Base-by-base conservation (phyloP, 495 filamentous ascomycete genomes). In the Cladorrhinum samala region DNA sequence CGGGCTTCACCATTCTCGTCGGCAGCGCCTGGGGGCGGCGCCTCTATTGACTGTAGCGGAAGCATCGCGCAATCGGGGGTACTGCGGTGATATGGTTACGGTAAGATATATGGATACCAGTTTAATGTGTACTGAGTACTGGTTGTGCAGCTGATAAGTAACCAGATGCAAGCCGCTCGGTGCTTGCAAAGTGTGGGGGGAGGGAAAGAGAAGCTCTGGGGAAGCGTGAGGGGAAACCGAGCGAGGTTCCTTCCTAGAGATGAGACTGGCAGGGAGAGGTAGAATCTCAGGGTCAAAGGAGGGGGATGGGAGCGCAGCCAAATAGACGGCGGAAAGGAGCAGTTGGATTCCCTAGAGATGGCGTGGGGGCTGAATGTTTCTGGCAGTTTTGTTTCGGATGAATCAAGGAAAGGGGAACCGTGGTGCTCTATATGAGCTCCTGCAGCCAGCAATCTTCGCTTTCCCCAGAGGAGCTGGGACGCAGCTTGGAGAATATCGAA, bases 31-130 rank as follows among this genome's bases (percentile, higher is more conserved):
- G 69, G 64, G 52, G 66, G 58, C 52, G 72, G 61, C 43, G 68
- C 69, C 57, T 77, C 73, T 64, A 76, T 74, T 57, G 75, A 74
- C 63, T 74, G 75, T 62, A 74, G 63, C 46, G 73, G 66, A 59
- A 73, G 57, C 72, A 77, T 77, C 63, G 67, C 53, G 59, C 57
- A 60, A 65, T 75, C 72, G 68, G 73, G 67, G 17, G 5, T 18
- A 23, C 38, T 57, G 54, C 54, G 59, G 52, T 61, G 61, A 55
- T 62, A 67, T 57, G 45, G 53, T 67, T 33, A 54, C 42, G 63
- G 65, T 56, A 58, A 47, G 56, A 42, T 53, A 41, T 25, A 47
- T 53, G 50, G 39, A 45, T 51, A 54, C 39, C 45, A 42, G 52
- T 40, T 38, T 50, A 41, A 41, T 41, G 45, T 14, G 45, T 24